Percentiles rank a stretch among this genome's conserved stretches.
phyloP scores from a whole-genome alignment of 176 grass and related monocot genomes.

The Pontederia paniculata region DNA sequence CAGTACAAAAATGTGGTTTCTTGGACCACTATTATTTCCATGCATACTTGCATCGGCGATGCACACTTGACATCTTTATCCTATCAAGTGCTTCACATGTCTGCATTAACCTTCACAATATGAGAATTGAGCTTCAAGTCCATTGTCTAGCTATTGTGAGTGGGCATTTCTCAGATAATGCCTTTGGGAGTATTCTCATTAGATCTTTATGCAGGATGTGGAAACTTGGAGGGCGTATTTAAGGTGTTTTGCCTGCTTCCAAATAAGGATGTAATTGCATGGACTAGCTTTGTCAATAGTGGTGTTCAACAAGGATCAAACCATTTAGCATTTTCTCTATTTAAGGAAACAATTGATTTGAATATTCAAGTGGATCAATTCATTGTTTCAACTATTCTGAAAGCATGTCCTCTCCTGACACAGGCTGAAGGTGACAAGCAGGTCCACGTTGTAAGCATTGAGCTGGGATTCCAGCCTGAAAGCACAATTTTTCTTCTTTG shows the following conservation, averaged over 20 bases:
- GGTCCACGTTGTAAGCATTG: conserved; percentile 21
- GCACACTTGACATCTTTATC: conserved; percentile 24
- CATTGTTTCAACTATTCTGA: conserved; percentile 24
- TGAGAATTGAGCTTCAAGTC: conserved; percentile 18
- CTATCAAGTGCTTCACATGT: conserved; percentile 21
- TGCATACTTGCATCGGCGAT: conserved; percentile 12
- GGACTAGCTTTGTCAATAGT: conserved; percentile 16
- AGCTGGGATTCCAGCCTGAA: conserved; percentile 24
- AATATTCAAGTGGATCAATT: conserved; percentile 13
- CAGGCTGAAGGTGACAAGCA: conserved; percentile 22
- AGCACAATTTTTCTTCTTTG: conserved; percentile 19
- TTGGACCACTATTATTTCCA: conserved; percentile 27
- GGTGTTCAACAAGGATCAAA: conserved; percentile 24
- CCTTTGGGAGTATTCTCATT: conserved; percentile 23
- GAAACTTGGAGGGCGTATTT: conserved; percentile 23
- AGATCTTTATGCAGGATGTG: conserved; percentile 28
- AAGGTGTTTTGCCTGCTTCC: conserved; percentile 14
- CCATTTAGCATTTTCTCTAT: conserved; percentile 22
- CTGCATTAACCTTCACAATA: conserved; percentile 19
- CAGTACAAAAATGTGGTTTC: conserved; percentile 29
- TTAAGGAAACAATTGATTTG: conserved; percentile 12
- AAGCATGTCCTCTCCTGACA: conserved; percentile 25
- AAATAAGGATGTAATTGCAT: conserved; percentile 27
- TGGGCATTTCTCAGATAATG: conserved; percentile 17
- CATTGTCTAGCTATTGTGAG: conserved; percentile 6